A percentile compares a stretch with the other conserved stretches of the same genome.
phyloP scores from a whole-genome alignment of 441 rosid genomes.

The Melianthus villosus region DNA sequence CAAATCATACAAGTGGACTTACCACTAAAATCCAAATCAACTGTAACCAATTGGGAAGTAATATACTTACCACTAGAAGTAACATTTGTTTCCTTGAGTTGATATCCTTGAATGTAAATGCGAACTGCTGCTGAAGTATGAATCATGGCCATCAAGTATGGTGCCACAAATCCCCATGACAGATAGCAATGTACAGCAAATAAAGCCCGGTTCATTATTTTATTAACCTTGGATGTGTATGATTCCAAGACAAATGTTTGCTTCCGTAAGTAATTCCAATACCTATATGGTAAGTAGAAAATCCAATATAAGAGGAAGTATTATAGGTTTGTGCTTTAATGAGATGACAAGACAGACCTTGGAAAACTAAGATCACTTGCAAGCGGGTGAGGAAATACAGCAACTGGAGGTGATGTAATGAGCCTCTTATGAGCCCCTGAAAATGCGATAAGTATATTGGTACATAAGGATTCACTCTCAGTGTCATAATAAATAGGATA shows the following conservation, averaged over 20 bases:
- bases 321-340: constrained; percentile 4
- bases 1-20: too few species aligned
- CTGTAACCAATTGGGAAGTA: constrained; percentile 11
- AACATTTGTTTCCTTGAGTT: constrained; percentile 43
- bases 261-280: constrained; percentile 98
- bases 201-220: constrained; percentile 88
- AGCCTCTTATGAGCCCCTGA: constrained; percentile 94
- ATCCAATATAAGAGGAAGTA: constrained; percentile 8
- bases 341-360: constrained; percentile 33
- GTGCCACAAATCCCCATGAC: constrained; percentile 96
- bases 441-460: neutral
- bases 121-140: constrained; percentile 70
- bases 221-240: constrained; percentile 62
- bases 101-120: constrained; percentile 38
- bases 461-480: too few species aligned
- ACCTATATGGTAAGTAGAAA: constrained; percentile 26
- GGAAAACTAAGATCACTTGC: constrained; percentile 86
- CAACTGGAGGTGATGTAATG: constrained; percentile 95
- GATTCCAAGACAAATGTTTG: constrained; percentile 99
- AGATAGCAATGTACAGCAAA: constrained; percentile 75
- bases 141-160: constrained; percentile 66
- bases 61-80: constrained; percentile 58
- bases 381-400: constrained; percentile 97
- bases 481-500: too few species aligned
- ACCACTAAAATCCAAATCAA: constrained; percentile 1